Evolutionary conservation across 2,329 filamentous ascomycete species (phyloP).

Genomic region (Claviceps arundinis): DNA sequence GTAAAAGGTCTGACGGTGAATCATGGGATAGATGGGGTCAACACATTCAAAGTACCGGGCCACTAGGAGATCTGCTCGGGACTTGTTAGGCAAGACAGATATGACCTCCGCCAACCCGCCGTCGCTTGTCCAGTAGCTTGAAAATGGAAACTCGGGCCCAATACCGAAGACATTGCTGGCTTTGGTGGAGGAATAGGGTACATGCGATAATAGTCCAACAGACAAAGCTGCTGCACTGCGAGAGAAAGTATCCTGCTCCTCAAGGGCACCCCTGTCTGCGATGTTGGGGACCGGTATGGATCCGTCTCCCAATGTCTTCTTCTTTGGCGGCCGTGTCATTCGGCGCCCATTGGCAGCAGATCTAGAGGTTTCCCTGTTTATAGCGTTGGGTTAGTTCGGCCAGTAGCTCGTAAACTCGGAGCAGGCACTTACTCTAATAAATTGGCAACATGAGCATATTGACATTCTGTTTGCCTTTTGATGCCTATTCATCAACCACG

Average conservation of each 20-base stretch:
- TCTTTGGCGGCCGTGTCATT: slow-evolving; percentile 45
- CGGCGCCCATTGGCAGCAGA: slow-evolving; percentile 38
- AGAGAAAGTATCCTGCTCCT: slow-evolving; percentile 29
- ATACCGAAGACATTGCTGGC: slow-evolving; percentile 73
- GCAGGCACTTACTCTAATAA: slow-evolving; percentile 53
- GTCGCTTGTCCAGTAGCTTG: slow-evolving; percentile 74
- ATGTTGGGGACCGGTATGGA: slow-evolving; percentile 38
- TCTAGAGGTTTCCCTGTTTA: slow-evolving; percentile 44
- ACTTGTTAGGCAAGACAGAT: slow-evolving; percentile 59
- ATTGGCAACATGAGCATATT: slow-evolving; percentile 65
- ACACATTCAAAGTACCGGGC: slow-evolving; percentile 55
- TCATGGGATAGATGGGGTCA: slow-evolving; percentile 70
- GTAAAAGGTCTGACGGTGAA: slow-evolving; percentile 63
- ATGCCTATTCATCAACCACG: slow-evolving; percentile 40
- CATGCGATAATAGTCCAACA: slow-evolving; percentile 53
- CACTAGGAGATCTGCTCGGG: slow-evolving; percentile 60
- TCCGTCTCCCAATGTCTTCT: slow-evolving; percentile 28
- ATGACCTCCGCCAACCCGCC: slow-evolving; percentile 65
- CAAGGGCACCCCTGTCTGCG: slow-evolving; percentile 37
- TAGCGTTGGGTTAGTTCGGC: slow-evolving; percentile 1
- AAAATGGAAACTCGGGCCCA: slow-evolving; percentile 64
- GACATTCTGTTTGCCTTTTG: slow-evolving; percentile 63
- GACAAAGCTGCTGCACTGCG: slow-evolving; percentile 41
- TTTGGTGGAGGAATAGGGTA: slow-evolving; percentile 56
- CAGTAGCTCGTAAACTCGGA: background rate